Evolutionary conservation across 768 basidiomycete species (phyloP).

Genomic region (Pleurotus salmoneostramineus): DNA sequence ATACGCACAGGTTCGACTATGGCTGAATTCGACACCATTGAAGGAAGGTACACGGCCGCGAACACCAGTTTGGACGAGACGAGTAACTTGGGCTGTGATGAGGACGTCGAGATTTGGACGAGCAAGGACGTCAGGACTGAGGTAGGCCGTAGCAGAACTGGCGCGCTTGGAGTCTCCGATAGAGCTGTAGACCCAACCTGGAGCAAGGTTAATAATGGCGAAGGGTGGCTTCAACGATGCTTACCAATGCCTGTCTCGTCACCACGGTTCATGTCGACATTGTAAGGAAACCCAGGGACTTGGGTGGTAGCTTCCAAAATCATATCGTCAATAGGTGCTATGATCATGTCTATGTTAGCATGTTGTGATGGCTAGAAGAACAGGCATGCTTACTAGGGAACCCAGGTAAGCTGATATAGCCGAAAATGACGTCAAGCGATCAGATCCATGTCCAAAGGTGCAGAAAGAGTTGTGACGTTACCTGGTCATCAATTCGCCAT

Average conservation of each 20-base stretch:
- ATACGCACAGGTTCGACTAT: conserved; percentile 14
- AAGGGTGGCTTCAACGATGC: background rate
- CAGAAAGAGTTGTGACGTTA: background rate
- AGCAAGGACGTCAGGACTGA: conserved; percentile 11
- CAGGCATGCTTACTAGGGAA: background rate
- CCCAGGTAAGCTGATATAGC: background rate
- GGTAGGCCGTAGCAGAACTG: conserved; percentile 18
- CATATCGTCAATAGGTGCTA: conserved; percentile 1
- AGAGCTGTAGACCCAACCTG: conserved; percentile 14
- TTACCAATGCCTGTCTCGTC: conserved; percentile 11
- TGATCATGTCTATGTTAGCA: background rate
- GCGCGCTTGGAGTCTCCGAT: conserved; percentile 14
- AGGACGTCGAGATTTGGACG: conserved; percentile 21
- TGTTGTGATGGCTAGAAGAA: background rate
- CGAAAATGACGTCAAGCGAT: background rate
- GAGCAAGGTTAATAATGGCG: background rate
- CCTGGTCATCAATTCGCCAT: conserved; percentile 12
- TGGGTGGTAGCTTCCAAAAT: background rate
- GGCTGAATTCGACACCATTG: conserved; percentile 10
- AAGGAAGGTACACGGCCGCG: conserved; percentile 8
- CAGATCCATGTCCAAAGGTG: background rate
- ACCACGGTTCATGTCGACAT: conserved; percentile 16
- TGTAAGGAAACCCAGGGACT: conserved; percentile 13
- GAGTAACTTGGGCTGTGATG: conserved; percentile 15
- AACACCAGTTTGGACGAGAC: conserved; percentile 7